A percentile compares a stretch with the other conserved stretches of the same genome.
Conservation (phyloP, 495 filamentous ascomycete genomes). For the Articulospora tetracladia region DNA sequence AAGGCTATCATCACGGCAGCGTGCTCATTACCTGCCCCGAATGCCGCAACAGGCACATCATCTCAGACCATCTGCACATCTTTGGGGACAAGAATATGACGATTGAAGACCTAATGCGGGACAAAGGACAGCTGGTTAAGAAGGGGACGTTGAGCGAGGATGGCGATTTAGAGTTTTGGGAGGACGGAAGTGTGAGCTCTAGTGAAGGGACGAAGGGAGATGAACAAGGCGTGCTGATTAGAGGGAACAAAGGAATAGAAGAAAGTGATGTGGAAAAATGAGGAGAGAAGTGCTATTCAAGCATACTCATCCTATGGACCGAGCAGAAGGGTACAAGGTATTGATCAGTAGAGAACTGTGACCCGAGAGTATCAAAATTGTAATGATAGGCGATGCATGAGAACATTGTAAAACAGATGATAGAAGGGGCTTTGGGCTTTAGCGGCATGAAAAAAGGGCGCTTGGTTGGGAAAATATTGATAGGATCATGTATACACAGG, state of each 20-base stretch:
- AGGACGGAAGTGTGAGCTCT: conserved; percentile 40
- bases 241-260: neutral
- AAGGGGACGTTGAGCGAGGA: conserved; percentile 51
- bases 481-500: too few species aligned
- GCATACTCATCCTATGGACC: too few species aligned
- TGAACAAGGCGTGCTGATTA: neutral
- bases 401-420: neutral
- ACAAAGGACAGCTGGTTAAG: conserved; percentile 62
- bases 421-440: neutral
- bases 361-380: neutral
- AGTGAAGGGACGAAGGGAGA: conserved; percentile 9
- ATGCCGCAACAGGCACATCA: conserved; percentile 84
- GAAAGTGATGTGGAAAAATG: neutral
- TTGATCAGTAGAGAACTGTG: too few species aligned
- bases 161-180: conserved; percentile 67
- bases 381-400: neutral
- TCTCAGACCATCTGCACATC: conserved; percentile 81
- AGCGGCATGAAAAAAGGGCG: conserved; percentile 6
- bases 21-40: conserved; percentile 82
- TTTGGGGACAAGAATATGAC: conserved; percentile 65
- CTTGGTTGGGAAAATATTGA: too few species aligned
- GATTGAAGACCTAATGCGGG: conserved; percentile 66
- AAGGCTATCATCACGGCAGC: conserved; percentile 86
- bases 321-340: too few species aligned
- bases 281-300: too few species aligned